Conservation (phyloP, 257 asterid species). For the Solanum raphanifolium region DNA sequence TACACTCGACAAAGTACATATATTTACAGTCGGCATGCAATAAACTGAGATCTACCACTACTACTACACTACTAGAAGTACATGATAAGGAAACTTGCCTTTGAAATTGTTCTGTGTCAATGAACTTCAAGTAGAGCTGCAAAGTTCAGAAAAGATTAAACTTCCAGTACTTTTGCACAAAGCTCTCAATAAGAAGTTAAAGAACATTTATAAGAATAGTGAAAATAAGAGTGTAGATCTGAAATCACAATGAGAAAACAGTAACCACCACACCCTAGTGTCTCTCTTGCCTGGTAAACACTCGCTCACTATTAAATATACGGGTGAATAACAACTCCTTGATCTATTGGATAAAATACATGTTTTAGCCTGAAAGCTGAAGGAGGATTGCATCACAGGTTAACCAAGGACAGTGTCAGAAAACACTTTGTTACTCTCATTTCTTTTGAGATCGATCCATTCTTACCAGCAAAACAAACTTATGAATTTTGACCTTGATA, state of each 20-base stretch:
- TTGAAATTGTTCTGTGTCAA: slow-evolving; percentile 94
- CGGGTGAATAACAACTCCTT: not conserved
- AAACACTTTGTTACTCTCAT: not conserved
- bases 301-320: not conserved
- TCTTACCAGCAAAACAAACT: not conserved
- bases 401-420: not conserved
- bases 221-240: not conserved
- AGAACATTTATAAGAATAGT: not conserved
- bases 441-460: not conserved
- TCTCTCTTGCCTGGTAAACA: not conserved
- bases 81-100: slow-evolving; percentile 34
- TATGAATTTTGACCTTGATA: not conserved
- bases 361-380: not conserved
- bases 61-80: not conserved
- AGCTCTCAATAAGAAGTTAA: not conserved
- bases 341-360: not conserved
- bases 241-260: not conserved
- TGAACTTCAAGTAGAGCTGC: slow-evolving; percentile 65
- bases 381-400: not conserved
- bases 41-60: not conserved
- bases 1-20: not conserved
- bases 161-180: not conserved
- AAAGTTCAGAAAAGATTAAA: not conserved
- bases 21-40: not conserved
- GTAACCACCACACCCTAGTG: not conserved